Evolutionary conservation across 106 monocot species (phyloP), one percentile per base, ranked within the genome.

Genomic region (Apostasia ramifera): DNA sequence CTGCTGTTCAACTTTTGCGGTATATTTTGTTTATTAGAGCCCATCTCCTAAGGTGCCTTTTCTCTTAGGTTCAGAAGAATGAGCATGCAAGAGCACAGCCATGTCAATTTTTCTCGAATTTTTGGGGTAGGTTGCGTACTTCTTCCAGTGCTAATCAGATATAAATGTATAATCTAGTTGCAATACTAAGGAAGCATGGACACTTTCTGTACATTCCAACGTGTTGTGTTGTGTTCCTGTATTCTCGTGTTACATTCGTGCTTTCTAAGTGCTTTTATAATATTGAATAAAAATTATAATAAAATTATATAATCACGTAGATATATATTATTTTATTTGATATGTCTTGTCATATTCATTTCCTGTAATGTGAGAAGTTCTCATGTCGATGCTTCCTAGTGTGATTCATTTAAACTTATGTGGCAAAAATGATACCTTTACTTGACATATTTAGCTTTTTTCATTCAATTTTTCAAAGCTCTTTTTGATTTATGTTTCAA

Each of bases 21-120:
- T 56, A 2, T 69, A 2, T 14, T 8, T 46, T 41, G 3, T 41
- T 68, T 55, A 40, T 13, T 42, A 12, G 26, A 2, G 39, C 68
- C 1, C 3, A 44, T 51, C 38, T 14, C 14, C 8, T 44, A 62
- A 38, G 69, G 55, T 44, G 46, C 57, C 13, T 55, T 66, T 66
- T 39, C 57, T 60, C 69, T 70, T 55, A 63, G 76, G 55, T 59
- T 3, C 48, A 7, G 54, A 72, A 38, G 47, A 61, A 72, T 67
- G 56, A 0, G 3, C 40, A 38, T n/a, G 45, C 48, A 51, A 72
- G 68, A 61, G 45, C 40, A 10, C 73, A 73, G 45, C 54, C 40
- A 13, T 66, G 40, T 63, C 67, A 79, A 54, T 10, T 68, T 53
- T 55, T 56, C 54, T 73, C 67, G 48, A 60, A 15, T 44, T 67